phyloP scores from a whole-genome alignment of 202 grass and related monocot genomes.

The Zoysia matrella region DNA sequence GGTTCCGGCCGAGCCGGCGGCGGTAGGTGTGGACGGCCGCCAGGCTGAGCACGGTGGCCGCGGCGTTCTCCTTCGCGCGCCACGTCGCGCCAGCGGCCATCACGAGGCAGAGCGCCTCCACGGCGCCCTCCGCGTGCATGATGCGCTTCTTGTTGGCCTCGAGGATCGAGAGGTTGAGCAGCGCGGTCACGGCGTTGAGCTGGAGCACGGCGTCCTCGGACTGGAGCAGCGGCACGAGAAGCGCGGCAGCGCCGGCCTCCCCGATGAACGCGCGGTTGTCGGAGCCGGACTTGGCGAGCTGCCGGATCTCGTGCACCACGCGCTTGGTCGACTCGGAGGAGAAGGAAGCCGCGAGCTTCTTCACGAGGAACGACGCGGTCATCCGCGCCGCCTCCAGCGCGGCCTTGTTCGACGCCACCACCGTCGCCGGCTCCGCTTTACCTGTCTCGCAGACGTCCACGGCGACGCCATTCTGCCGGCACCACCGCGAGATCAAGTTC shows the following conservation, averaged over 20 bases:
- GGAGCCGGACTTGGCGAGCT: constrained; percentile 71
- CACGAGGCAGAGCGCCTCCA: constrained; percentile 64
- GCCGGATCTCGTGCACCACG: constrained; percentile 88
- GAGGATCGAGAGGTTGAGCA: constrained; percentile 92
- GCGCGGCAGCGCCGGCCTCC: constrained; percentile 72
- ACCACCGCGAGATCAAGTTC: constrained; percentile 85
- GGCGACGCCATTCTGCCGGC: constrained; percentile 74
- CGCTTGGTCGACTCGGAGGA: constrained; percentile 61
- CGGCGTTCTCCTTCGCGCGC: constrained; percentile 92
- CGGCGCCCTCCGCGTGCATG: constrained; percentile 84
- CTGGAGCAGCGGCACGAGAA: constrained; percentile 72
- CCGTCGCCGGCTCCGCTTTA: constrained; percentile 48
- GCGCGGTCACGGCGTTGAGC: constrained; percentile 80
- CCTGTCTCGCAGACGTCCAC: constrained; percentile 52
- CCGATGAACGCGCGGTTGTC: constrained; percentile 81
- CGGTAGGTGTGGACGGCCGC: constrained; percentile 73
- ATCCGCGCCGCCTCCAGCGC: constrained; percentile 88
- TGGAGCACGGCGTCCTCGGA: constrained; percentile 68
- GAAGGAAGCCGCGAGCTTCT: constrained; percentile 63
- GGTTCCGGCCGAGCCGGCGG: constrained; percentile 70
- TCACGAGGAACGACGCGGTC: constrained; percentile 88
- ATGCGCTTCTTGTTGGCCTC: constrained; percentile 88
- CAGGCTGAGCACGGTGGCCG: constrained; percentile 74
- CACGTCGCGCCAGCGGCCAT: constrained; percentile 63
- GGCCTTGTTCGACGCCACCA: constrained; percentile 73